phyloP scores from a whole-genome alignment of 2,329 filamentous ascomycete genomes.

The Diaporthe ampelina region DNA sequence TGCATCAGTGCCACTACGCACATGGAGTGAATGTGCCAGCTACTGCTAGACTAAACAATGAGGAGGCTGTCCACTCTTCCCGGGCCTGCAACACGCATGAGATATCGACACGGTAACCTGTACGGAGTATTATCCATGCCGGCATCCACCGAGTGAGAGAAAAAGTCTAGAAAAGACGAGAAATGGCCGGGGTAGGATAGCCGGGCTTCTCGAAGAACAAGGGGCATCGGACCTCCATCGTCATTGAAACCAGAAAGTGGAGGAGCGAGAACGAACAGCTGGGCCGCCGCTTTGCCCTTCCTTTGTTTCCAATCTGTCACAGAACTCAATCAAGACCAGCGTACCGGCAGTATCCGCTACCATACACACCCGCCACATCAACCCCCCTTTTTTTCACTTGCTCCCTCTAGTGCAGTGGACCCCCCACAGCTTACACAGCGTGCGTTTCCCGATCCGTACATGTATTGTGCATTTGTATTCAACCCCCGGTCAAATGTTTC shows the following conservation, averaged over 20 bases:
- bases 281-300: constrained; percentile 5
- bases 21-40: not conserved
- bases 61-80: not conserved
- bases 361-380: not conserved
- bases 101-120: not conserved
- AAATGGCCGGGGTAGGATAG: constrained; percentile 3
- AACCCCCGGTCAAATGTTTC: constrained; percentile 27
- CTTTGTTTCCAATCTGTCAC: constrained; percentile 42
- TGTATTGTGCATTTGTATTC: not conserved
- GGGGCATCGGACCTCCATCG: constrained; percentile 30
- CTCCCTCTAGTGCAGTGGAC: not conserved
- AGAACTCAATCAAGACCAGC: constrained; percentile 19
- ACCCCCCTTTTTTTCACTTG: not conserved
- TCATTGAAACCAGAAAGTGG: constrained; percentile 37
- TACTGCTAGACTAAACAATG: not conserved
- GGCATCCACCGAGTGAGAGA: not conserved
- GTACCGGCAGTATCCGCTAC: constrained; percentile 6
- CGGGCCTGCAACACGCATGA: not conserved
- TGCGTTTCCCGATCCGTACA: constrained; percentile 13
- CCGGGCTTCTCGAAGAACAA: constrained; percentile 11
- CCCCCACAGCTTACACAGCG: not conserved
- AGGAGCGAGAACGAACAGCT: constrained; percentile 35
- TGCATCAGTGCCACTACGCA: not conserved
- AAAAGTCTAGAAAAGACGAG: constrained; percentile 20
- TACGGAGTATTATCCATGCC: not conserved